A percentile compares a stretch with the other conserved stretches of the same genome.
phyloP scores from a whole-genome alignment of 2,329 filamentous ascomycete species.

The Phyllosticta citrichinensis region DNA sequence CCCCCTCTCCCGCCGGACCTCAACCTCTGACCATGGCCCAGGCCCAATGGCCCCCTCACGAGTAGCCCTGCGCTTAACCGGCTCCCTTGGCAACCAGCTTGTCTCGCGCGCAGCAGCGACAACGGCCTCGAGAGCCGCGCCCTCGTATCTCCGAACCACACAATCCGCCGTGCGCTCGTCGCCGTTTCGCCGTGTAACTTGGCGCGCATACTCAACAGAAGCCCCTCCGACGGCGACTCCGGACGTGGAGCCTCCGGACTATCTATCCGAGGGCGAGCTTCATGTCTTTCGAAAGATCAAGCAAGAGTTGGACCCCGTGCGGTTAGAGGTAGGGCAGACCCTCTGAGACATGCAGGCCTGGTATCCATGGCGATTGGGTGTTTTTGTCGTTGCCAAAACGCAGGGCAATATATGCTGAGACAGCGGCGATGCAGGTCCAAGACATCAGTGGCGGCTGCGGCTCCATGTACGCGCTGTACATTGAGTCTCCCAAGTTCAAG shows the following conservation, averaged over 20 bases:
- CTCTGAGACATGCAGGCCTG: neutral
- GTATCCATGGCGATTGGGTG: neutral
- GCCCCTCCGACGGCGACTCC: neutral
- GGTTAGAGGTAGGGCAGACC: slow-evolving; percentile 33
- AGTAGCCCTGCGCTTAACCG: neutral
- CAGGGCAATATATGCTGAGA: neutral
- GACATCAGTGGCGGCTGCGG: slow-evolving; percentile 79
- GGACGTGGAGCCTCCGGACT: slow-evolving; percentile 32
- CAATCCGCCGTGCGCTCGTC: neutral
- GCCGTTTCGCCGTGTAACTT: neutral
- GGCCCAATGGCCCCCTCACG: neutral
- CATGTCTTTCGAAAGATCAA: slow-evolving; percentile 39
- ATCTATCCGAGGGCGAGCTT: slow-evolving; percentile 36
- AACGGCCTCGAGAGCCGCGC: neutral
- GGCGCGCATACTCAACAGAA: neutral
- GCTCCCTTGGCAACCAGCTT: neutral
- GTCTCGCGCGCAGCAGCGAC: neutral
- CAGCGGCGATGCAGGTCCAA: slow-evolving; percentile 45
- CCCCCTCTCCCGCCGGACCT: neutral
- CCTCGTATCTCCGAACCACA: neutral
- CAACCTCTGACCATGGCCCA: neutral
- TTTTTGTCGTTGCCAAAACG: neutral
- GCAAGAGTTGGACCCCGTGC: slow-evolving; percentile 31
- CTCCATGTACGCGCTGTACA: slow-evolving; percentile 78
- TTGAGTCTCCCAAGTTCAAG: slow-evolving; percentile 60